Evolutionary conservation across 176 grass and related monocot species (phyloP), one percentile per base, ranked within the genome.

Genomic region (Chloris gayana): DNA sequence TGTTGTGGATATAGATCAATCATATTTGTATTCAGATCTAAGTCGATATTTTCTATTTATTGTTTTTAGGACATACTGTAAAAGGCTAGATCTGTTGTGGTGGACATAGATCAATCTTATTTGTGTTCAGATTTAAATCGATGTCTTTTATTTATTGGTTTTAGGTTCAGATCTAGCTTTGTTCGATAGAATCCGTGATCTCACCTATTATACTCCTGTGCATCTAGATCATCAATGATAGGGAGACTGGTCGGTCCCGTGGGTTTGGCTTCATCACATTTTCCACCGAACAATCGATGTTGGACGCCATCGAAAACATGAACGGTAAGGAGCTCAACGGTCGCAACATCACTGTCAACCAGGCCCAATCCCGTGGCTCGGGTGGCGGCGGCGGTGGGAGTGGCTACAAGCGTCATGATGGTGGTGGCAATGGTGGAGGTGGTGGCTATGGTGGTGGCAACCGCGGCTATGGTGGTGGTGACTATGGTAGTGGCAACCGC

Each of bases 241-340:
- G 91, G 67, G 94, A 97, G 89, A 97, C 94, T 0, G 94, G 94
- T 33, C 86, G 94, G 65, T 97, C 94, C 73, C 87, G 87, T 15
- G 94, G 94, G 1, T 97, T 94, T 21, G 94, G 94, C 64, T 97
- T 97, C 74, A 89, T 97, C 63, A 97, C 94, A 72, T 97, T 97
- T 85, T 31, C 82, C 9, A 49, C 72, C 0, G 87, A 92, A 85
- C 67, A 97, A 73, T 19, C 94, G 22, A 97, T 97, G 94, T 45
- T 39, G n/a, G 69, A 90, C n/a, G 94, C 94, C 76, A 97, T 97
- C 78, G 91, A 94, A 70, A 60, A 10, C 5, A 97, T 97, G 94
- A 97, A 97, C 63, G 94, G 91, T 27, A 73, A 90, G 89, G 76
- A 78, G 29, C 87, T 97, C 27, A 87, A 97, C 75, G 91, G 94